Evolutionary conservation across 164 flowering plant species (phyloP).

Genomic region (Amborella trichopoda): DNA sequence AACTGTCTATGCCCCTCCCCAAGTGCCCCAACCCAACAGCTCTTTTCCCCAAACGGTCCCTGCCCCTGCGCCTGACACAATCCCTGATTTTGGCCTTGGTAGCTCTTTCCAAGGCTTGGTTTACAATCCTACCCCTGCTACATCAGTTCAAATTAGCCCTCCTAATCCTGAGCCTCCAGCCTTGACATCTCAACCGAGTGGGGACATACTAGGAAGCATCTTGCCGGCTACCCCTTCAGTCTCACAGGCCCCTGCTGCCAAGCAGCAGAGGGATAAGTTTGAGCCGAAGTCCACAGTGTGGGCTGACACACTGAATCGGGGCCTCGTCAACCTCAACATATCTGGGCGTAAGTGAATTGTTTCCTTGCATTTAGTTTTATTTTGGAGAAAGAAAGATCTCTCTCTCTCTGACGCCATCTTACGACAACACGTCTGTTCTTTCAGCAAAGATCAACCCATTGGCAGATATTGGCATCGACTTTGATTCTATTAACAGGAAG

Average conservation of each 20-base stretch:
- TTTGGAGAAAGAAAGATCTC: too few species aligned
- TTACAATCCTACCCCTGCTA: conserved; percentile 15
- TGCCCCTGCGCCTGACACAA: conserved; percentile 17
- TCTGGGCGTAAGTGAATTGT: conserved; percentile 74
- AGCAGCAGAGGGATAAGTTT: conserved; percentile 62
- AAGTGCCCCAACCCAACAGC: too few species aligned
- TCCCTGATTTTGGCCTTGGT: conserved; percentile 24
- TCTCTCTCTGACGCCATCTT: too few species aligned
- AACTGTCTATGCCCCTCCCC: too few species aligned
- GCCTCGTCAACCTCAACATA: conserved; percentile 82
- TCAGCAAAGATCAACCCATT: conserved; percentile 93
- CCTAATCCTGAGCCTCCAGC: too few species aligned
- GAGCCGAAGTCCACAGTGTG: conserved; percentile 90
- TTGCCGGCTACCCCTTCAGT: conserved; percentile 1
- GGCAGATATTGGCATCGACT: conserved; percentile 91
- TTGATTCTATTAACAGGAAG: conserved; percentile 84
- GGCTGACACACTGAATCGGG: conserved; percentile 93
- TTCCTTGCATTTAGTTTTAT: too few species aligned
- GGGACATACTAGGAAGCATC: too few species aligned
- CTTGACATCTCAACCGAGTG: too few species aligned
- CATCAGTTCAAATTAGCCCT: too few species aligned
- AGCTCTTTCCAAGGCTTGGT: conserved; percentile 35
- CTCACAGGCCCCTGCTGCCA: conserved; percentile 30
- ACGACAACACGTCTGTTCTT: too few species aligned
- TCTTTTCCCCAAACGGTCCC: conserved; percentile 17